Conservation (phyloP, 2,329 filamentous ascomycete genomes). For the Cercospora citrullina region DNA sequence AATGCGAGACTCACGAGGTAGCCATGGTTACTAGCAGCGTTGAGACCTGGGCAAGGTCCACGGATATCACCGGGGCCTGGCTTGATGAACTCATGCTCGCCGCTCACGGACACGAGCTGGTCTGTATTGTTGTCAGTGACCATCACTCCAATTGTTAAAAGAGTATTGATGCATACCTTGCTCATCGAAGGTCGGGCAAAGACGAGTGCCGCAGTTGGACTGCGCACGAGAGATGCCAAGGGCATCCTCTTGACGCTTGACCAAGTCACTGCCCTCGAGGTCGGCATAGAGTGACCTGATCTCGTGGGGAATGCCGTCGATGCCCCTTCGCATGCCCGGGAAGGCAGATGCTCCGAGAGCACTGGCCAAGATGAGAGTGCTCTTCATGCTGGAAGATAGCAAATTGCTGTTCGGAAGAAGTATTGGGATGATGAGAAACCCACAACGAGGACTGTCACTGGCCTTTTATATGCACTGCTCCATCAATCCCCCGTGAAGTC, state of each 20-base stretch:
- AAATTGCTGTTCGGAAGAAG: background rate
- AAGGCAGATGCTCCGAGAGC: constrained; percentile 27
- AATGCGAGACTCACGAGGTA: constrained; percentile 14
- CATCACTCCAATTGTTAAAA: too few species aligned
- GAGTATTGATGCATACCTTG: constrained; percentile 13
- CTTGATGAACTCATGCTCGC: constrained; percentile 22
- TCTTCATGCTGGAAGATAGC: constrained; percentile 21
- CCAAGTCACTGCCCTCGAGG: constrained; percentile 9
- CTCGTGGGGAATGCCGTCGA: constrained; percentile 6
- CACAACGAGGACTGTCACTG: background rate
- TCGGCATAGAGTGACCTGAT: constrained; percentile 18
- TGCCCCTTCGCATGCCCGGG: constrained; percentile 15
- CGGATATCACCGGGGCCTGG: constrained; percentile 24
- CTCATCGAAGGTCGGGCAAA: constrained; percentile 24
- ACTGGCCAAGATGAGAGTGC: constrained; percentile 21
- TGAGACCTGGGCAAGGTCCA: constrained; percentile 35
- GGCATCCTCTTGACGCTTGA: constrained; percentile 20
- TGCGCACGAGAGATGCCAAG: constrained; percentile 24
- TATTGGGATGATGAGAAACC: background rate
- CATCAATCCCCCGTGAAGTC: background rate
- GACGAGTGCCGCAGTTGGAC: constrained; percentile 24
- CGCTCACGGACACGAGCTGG: constrained; percentile 24
- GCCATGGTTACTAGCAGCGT: constrained; percentile 31
- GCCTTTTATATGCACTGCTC: background rate
- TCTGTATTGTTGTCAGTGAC: constrained; percentile 9